Percentiles rank a stretch among this genome's conserved stretches.
Evolutionary conservation across 179 eudicot genomes (phyloP).

Genomic region (Drosera spatulata): DNA sequence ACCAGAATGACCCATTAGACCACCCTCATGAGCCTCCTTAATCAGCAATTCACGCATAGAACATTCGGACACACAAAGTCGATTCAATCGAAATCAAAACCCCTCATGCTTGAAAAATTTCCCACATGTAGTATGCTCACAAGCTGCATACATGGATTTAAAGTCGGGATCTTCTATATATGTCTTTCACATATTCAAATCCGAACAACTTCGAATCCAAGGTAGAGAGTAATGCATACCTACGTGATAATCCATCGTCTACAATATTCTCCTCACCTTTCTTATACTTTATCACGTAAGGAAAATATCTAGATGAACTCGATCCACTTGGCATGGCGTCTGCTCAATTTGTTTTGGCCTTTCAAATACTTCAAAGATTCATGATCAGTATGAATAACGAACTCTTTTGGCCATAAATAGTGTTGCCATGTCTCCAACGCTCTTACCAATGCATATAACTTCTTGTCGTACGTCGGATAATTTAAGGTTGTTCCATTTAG

Average conservation of each 20-base stretch:
- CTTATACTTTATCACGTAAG: not conserved
- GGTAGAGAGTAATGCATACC: not conserved
- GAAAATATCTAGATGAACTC: not conserved
- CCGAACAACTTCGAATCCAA: not conserved
- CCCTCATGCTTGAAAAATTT: not conserved
- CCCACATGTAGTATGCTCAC: not conserved
- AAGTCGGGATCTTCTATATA: too few relatives aligned
- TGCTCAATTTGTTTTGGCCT: not conserved
- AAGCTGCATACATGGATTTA: too few relatives aligned
- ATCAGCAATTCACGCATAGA: too few relatives aligned
- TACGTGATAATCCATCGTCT: not conserved
- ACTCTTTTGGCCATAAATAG: not conserved
- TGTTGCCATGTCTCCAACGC: not conserved
- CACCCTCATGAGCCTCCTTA: too few relatives aligned
- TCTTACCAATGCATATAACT: not conserved
- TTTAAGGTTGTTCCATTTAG: not conserved
- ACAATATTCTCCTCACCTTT: not conserved
- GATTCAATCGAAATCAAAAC: not conserved
- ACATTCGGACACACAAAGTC: conserved; percentile 1
- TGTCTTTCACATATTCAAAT: not conserved
- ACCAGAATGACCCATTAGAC: too few relatives aligned
- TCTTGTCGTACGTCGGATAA: not conserved
- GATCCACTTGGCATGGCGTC: not conserved
- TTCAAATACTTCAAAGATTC: not conserved
- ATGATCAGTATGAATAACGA: not conserved